phyloP scores from a whole-genome alignment of 2,329 filamentous ascomycete species.

The Exophiala sp. region DNA sequence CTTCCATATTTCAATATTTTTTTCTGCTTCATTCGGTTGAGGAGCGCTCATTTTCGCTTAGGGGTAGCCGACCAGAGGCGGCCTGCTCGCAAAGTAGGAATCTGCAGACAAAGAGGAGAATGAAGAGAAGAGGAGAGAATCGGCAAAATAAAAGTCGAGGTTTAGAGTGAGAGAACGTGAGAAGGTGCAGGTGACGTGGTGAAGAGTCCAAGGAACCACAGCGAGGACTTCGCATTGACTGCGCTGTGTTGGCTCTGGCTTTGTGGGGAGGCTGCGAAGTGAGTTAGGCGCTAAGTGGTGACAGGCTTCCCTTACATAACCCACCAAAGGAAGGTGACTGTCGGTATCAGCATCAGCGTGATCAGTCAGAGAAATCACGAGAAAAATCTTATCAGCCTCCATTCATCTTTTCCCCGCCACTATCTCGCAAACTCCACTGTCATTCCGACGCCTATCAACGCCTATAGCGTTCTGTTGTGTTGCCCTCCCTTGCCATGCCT shows the following conservation, averaged over 20 bases:
- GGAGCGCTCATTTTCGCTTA: conserved; percentile 72
- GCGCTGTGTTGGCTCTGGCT: too few species aligned
- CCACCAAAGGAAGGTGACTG: too few species aligned
- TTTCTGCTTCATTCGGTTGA: conserved; percentile 90
- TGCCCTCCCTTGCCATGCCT: neutral
- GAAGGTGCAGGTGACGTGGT: conserved; percentile 15
- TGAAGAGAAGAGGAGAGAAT: conserved; percentile 1
- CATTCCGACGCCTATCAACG: neutral
- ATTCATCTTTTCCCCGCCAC: neutral
- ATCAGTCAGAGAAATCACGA: neutral
- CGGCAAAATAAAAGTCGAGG: conserved; percentile 3
- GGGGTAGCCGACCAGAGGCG: conserved; percentile 15
- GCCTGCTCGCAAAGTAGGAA: conserved; percentile 11
- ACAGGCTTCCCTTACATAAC: too few species aligned
- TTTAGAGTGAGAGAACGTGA: neutral
- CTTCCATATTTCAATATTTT: conserved; percentile 88
- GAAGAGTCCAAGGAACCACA: neutral
- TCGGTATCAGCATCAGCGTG: neutral
- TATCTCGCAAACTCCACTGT: neutral
- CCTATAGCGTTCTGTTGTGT: conserved; percentile 2
- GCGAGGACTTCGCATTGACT: too few species aligned
- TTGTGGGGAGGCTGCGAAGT: too few species aligned
- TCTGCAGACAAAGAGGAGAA: conserved; percentile 7
- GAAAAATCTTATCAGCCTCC: neutral
- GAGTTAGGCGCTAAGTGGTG: too few species aligned